These are phyloP conservation scores for Salix viminalis DNA, from an alignment of 345 rosid genomes.

Conservation along the genomic window DNA sequence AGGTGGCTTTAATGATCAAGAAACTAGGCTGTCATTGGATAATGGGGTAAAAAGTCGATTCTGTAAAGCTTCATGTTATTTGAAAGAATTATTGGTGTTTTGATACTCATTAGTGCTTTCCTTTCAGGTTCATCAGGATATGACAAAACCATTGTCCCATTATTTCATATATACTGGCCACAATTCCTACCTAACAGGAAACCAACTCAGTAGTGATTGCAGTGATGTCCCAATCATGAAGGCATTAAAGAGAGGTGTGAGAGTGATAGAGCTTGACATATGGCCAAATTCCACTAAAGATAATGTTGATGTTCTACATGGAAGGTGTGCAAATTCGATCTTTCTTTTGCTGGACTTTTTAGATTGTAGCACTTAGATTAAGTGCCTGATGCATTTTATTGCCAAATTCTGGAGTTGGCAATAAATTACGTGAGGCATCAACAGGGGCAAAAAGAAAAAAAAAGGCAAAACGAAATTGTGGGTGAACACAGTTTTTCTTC, in stretches of 20 bases:
- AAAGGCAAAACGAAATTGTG: background rate
- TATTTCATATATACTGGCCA: slow-evolving; percentile 31
- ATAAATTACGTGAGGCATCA: background rate
- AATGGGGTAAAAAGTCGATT: background rate
- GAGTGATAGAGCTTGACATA: slow-evolving; percentile 29
- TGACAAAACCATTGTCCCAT: slow-evolving; percentile 28
- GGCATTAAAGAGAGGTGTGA: slow-evolving; percentile 23
- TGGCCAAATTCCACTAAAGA: slow-evolving; percentile 25
- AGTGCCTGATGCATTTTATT: background rate
- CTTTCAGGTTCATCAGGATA: slow-evolving; percentile 24
- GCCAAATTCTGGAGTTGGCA: background rate
- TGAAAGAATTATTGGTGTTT: background rate
- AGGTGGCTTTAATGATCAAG: background rate
- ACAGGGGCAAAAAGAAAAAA: background rate
- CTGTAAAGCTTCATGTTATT: background rate
- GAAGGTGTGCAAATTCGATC: slow-evolving; percentile 11
- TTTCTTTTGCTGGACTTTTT: background rate
- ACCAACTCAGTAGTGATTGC: slow-evolving; percentile 27
- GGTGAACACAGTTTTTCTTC: background rate
- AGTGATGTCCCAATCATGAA: slow-evolving; percentile 21
- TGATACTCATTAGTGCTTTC: background rate
- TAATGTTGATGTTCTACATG: slow-evolving; percentile 22
- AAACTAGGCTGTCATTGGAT: background rate
- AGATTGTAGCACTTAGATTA: background rate
- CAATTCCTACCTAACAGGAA: slow-evolving; percentile 29